Evolutionary conservation across 2,329 filamentous ascomycete species (phyloP).

Genomic region (Botryotinia convoluta): DNA sequence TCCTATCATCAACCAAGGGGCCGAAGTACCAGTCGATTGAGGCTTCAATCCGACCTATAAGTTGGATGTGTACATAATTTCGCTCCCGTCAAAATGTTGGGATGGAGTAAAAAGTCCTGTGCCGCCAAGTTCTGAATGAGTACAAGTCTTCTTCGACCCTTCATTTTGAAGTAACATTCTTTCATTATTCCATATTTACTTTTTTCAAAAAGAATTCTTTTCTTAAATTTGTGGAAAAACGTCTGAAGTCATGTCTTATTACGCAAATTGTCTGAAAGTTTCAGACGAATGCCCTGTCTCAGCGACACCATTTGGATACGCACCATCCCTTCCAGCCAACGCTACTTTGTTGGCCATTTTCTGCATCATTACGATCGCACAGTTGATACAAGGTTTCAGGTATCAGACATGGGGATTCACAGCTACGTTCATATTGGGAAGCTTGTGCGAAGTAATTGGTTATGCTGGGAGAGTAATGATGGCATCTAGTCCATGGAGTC

Average conservation of each 20-base stretch:
- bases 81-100: not conserved
- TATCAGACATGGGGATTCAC: slow-evolving; percentile 8
- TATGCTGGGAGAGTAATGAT: slow-evolving; percentile 10
- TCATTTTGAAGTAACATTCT: not conserved
- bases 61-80: not conserved
- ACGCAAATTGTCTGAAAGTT: slow-evolving; percentile 2
- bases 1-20: not conserved
- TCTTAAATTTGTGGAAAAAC: not conserved
- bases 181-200: too few species aligned
- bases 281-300: slow-evolving; percentile 6
- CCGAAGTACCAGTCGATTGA: not conserved
- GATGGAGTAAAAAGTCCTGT: not conserved
- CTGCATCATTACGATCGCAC: not conserved
- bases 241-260: not conserved
- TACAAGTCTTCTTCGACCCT: not conserved
- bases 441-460: slow-evolving; percentile 3
- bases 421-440: not conserved
- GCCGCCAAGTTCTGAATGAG: not conserved
- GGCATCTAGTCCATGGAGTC: slow-evolving; percentile 13
- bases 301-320: not conserved
- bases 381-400: not conserved
- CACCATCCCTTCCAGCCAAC: not conserved
- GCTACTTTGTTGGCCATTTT: slow-evolving; percentile 2
- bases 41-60: not conserved
- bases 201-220: not conserved